Base-by-base conservation (phyloP, 345 rosid genomes). In the Aquilaria yunnanensis region DNA sequence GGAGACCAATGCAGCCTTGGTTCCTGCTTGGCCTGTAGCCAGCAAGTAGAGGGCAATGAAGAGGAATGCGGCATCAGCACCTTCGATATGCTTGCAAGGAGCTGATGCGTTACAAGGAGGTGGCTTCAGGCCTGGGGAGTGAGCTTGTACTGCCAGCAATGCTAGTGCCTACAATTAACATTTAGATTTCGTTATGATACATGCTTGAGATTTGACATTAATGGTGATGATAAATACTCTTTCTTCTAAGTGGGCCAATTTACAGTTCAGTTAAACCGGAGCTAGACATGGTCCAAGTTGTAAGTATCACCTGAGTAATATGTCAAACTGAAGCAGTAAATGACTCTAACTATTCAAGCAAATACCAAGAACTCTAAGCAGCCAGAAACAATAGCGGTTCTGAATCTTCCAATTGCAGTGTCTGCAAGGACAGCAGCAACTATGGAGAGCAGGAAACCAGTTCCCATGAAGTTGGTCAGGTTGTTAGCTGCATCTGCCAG, bases 401-500 rank as follows among this genome's bases (percentile, higher is more conserved):
- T 82, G 63, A 68, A 77, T 74, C 91, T 78, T 32, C 91, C 88
- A 5, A 77, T 51, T 12, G 14, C 75, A 57, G 74, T 61, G 71
- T 85, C 88, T 0, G 91, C 88, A 6, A 83, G 49, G 60, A 65
- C 14, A 32, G 83, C 88, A 46, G 71, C 77, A 6, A 74, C 30
- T 31, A 85, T 70, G 55, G 78, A 62, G 61, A 83, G 77, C 52
- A 85, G 69, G 75, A 61, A 77, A 62, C 78, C 7, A 53, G 70
- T 64, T 9, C 86, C 91, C 80, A 74, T 64, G 61, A 52, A 81
- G 73, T 83, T 85, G 63, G 92, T 85, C 48, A 85, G 67, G 51
- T 73, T 68, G 55, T 79, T 85, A 49, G 86, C 88, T 5, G 86
- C 78, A 55, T 83, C 86, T 3, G 88, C 74, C 29, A 77, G n/a